These are phyloP conservation scores for Crithidia fasciculata DNA, from an alignment of 208 protist genomes.

Conservation along the genomic window DNA sequence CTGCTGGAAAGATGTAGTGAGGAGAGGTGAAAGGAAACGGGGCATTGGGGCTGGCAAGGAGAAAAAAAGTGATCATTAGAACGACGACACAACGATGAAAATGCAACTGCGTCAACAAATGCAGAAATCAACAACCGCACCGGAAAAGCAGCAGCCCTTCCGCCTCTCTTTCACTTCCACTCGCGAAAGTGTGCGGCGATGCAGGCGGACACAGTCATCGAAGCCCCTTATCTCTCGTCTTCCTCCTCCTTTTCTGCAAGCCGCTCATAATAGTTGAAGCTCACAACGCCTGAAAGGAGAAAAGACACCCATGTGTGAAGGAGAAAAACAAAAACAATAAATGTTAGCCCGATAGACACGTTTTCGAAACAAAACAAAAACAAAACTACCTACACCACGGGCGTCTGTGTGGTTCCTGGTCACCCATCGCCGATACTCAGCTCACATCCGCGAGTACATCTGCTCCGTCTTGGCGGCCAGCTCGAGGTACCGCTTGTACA, in stretches of 20 bases:
- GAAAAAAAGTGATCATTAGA: no score
- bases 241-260: background rate
- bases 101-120: no score
- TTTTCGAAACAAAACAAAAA: background rate
- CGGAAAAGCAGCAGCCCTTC: no score
- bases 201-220: no score
- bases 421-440: background rate
- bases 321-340: conserved; percentile 6
- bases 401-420: no score
- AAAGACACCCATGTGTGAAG: conserved; percentile 17
- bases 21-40: no score
- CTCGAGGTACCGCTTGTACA: conserved; percentile 46
- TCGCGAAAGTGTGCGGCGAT: no score
- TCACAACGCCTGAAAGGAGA: background rate
- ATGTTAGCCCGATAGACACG: background rate
- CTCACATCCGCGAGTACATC: conserved; percentile 47
- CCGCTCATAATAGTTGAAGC: background rate
- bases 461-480: conserved; percentile 40
- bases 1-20: no score
- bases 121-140: no score
- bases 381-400: background rate
- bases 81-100: no score
- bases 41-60: no score
- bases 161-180: no score
- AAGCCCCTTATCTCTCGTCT: background rate